phyloP scores from a whole-genome alignment of 257 asterid genomes.

The Solanum chilense region DNA sequence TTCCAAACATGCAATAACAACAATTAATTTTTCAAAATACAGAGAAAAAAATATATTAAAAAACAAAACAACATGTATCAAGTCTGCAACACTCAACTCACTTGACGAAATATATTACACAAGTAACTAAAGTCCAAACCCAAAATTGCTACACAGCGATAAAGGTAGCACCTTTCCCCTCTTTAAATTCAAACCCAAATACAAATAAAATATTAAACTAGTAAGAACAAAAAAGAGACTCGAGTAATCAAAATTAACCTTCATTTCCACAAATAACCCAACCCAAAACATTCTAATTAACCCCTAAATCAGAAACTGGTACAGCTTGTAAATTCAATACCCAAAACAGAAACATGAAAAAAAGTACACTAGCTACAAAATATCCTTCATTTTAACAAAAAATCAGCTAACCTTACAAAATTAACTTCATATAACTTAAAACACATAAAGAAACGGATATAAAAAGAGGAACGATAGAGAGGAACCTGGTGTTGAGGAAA shows the following conservation, averaged over 20 bases:
- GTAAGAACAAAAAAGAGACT: neutral
- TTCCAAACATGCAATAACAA: neutral
- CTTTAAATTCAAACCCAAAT: neutral
- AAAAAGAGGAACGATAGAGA: neutral
- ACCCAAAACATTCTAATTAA: neutral
- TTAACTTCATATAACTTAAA: neutral
- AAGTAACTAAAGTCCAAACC: neutral
- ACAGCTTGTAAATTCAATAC: neutral
- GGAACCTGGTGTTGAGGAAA: conserved; percentile 4
- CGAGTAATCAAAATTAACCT: neutral
- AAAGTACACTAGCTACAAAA: neutral
- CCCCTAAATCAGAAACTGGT: neutral
- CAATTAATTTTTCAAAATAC: neutral
- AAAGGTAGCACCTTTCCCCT: neutral
- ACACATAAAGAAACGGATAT: neutral
- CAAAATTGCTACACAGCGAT: neutral
- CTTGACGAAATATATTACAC: neutral
- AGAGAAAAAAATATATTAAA: neutral
- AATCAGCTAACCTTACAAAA: neutral
- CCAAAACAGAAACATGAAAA: neutral
- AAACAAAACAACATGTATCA: neutral
- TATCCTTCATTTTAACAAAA: neutral
- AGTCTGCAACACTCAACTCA: neutral
- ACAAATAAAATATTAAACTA: neutral
- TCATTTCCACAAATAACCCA: neutral